Evolutionary conservation across 2,329 filamentous ascomycete species (phyloP).

Genomic region (Penicillium sp.): DNA sequence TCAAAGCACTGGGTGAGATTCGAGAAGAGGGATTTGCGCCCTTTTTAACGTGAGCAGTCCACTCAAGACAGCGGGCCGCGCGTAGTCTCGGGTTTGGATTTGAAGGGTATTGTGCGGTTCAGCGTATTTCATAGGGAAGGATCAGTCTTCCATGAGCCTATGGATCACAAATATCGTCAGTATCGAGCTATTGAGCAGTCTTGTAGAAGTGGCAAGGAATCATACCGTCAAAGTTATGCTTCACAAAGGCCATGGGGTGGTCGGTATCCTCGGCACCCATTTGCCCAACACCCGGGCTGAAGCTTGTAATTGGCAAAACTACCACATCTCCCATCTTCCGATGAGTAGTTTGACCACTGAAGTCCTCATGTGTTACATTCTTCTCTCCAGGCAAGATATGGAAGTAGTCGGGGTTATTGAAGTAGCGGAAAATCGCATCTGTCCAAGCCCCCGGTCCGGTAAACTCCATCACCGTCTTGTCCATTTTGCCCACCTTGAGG

Average conservation of each 20-base stretch:
- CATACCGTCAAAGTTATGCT: constrained; percentile 91
- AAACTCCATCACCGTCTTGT: constrained; percentile 85
- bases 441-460: constrained; percentile 96
- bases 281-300: constrained; percentile 90
- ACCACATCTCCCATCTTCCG: constrained; percentile 93
- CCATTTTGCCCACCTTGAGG: constrained; percentile 63
- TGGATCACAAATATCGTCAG: constrained; percentile 8
- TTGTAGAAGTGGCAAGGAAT: not conserved
- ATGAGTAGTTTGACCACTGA: constrained; percentile 80
- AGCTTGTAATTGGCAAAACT: constrained; percentile 92
- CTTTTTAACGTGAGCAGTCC: not conserved
- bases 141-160: constrained; percentile 46
- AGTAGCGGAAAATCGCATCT: constrained; percentile 85
- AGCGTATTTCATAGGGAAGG: constrained; percentile 32
- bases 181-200: not conserved
- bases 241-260: constrained; percentile 95
- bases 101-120: not conserved
- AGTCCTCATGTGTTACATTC: constrained; percentile 82
- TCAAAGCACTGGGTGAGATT: not conserved
- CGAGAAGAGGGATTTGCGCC: not conserved
- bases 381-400: constrained; percentile 69
- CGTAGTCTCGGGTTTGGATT: not conserved
- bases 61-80: not conserved
- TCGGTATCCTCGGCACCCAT: constrained; percentile 89
- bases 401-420: constrained; percentile 90